These are phyloP conservation scores for Torulaspora globosa DNA, from an alignment of 1,139 yeast species.

Conservation along the genomic window DNA sequence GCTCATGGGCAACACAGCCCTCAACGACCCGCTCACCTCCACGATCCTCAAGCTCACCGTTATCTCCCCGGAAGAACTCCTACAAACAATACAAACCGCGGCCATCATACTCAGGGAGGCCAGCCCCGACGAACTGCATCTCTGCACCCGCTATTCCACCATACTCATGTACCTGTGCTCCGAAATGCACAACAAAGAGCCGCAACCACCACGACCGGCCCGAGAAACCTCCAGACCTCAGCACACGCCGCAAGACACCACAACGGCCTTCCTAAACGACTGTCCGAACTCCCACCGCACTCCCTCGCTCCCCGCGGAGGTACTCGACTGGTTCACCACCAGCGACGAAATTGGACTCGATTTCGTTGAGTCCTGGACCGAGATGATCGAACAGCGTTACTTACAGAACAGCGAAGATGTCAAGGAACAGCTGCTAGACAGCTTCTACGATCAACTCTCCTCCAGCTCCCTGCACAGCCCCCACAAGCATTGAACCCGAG, in stretches of 20 bases:
- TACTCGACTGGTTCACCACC: slow-evolving; percentile 68
- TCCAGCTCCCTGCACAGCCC: slow-evolving; percentile 3
- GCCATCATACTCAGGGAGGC: slow-evolving; percentile 76
- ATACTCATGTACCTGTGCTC: slow-evolving; percentile 74
- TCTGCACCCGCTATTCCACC: slow-evolving; percentile 76
- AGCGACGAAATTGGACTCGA: slow-evolving; percentile 69
- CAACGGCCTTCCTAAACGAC: not conserved
- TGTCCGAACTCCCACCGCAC: not conserved
- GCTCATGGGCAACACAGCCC: slow-evolving; percentile 44
- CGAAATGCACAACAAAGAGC: slow-evolving; percentile 45
- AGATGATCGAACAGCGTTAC: slow-evolving; percentile 62
- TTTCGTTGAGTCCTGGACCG: slow-evolving; percentile 87
- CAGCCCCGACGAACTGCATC: slow-evolving; percentile 84
- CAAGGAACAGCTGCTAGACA: not conserved
- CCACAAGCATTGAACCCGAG: not conserved
- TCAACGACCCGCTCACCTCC: slow-evolving; percentile 29
- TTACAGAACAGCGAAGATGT: slow-evolving; percentile 14
- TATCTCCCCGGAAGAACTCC: slow-evolving; percentile 66
- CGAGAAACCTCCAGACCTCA: not conserved
- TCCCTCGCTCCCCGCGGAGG: slow-evolving; percentile 38
- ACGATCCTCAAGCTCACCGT: slow-evolving; percentile 57
- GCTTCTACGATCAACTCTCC: not conserved
- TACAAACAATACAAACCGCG: slow-evolving; percentile 63
- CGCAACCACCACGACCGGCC: not conserved
- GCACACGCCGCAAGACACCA: no score